These are phyloP conservation scores for Neltuma alba DNA, from an alignment of 306 rosid genomes.

Conservation along the genomic window DNA sequence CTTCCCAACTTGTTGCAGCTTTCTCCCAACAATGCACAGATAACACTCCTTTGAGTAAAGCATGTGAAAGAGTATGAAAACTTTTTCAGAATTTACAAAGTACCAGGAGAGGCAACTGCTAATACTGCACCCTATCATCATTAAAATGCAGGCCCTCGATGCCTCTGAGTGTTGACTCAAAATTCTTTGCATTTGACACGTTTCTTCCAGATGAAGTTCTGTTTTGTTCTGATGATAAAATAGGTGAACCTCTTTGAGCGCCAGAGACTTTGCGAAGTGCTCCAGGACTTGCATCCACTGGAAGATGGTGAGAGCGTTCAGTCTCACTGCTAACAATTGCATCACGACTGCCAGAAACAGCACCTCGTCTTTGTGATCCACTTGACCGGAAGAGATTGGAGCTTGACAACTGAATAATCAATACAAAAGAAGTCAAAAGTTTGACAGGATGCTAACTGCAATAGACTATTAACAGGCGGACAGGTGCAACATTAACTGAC, in stretches of 20 bases:
- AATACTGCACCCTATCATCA: constrained; percentile 83
- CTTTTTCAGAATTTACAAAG: constrained; percentile 42
- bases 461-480: not conserved
- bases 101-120: constrained; percentile 48
- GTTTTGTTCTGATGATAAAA: constrained; percentile 65
- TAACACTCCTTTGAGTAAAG: constrained; percentile 48
- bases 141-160: constrained; percentile 81
- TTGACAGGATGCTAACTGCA: constrained; percentile 25
- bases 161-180: constrained; percentile 79
- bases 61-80: constrained; percentile 37
- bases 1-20: constrained; percentile 53
- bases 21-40: constrained; percentile 55
- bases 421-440: constrained; percentile 13
- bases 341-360: constrained; percentile 72
- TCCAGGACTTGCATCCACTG: constrained; percentile 54
- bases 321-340: constrained; percentile 57
- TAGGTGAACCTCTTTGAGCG: constrained; percentile 68
- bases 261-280: constrained; percentile 57
- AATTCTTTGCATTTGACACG: constrained; percentile 61
- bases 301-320: constrained; percentile 57
- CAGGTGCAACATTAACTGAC: not conserved
- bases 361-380: constrained; percentile 85
- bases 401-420: constrained; percentile 61
- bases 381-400: constrained; percentile 64
- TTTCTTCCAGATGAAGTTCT: constrained; percentile 65